phyloP scores from a whole-genome alignment of 495 filamentous ascomycete genomes.

The Evansstolkia leycettana region DNA sequence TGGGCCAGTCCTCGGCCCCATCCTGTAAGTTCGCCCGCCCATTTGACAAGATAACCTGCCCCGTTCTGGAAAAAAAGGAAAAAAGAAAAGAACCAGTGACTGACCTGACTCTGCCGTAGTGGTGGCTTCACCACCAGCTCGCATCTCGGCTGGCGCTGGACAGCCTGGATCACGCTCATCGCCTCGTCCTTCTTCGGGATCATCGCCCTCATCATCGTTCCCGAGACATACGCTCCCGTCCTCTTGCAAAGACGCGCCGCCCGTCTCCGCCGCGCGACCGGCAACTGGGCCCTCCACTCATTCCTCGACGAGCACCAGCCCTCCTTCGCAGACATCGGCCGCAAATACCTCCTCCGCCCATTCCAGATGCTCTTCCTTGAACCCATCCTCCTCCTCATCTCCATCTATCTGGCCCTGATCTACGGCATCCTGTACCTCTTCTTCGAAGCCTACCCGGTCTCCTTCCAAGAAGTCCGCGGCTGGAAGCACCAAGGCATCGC shows the following conservation, averaged over 20 bases:
- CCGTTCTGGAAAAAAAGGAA: too few relatives aligned
- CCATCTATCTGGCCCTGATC: conserved; percentile 37
- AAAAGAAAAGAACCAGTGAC: too few relatives aligned
- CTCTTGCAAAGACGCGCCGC: conserved; percentile 45
- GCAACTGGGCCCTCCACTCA: conserved; percentile 48
- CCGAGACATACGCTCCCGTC: conserved; percentile 48
- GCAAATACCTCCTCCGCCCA: conserved; percentile 46
- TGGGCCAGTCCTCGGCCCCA: conserved; percentile 22
- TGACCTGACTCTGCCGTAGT: conserved; percentile 10
- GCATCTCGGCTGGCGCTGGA: conserved; percentile 53
- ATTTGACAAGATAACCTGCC: too few relatives aligned
- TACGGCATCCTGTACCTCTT: conserved; percentile 55
- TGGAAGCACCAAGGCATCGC: conserved; percentile 35
- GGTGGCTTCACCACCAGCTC: conserved; percentile 46
- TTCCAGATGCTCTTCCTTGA: conserved; percentile 46
- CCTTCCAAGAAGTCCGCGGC: conserved; percentile 40
- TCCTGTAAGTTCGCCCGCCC: conserved; percentile 10
- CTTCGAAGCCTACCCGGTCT: conserved; percentile 48
- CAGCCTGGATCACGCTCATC: conserved; percentile 52
- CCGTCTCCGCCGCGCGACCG: conserved; percentile 44
- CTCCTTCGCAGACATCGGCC: conserved; percentile 29
- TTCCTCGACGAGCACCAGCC: conserved; percentile 43
- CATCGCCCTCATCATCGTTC: conserved; percentile 36
- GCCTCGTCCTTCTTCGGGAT: conserved; percentile 36
- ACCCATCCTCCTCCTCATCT: conserved; percentile 46